Conservation (phyloP, 2,329 filamentous ascomycete species). For the Beauveria varroae region DNA sequence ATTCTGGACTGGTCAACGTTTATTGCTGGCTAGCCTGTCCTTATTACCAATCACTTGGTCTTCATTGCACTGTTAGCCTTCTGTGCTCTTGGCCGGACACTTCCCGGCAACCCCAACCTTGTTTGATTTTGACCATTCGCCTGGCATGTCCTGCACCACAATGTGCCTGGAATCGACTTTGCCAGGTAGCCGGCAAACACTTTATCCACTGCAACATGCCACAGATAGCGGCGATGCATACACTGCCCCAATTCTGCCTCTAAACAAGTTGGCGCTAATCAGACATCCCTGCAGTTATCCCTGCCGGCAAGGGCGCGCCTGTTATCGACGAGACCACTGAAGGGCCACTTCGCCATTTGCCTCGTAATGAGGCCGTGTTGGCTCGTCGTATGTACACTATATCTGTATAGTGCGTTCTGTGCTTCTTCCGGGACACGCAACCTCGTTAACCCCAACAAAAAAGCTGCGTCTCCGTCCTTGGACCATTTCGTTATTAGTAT, state of each 20-base stretch:
- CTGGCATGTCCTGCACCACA: not conserved
- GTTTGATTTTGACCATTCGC: conserved; percentile 1
- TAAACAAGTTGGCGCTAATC: not conserved
- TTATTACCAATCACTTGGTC: not conserved
- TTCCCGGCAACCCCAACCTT: not conserved
- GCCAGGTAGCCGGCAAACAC: not conserved
- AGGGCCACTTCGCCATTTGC: not conserved
- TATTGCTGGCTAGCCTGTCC: not conserved
- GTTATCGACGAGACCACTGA: not conserved
- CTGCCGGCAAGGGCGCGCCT: not conserved
- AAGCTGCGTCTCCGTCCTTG: not conserved
- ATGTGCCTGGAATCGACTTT: not conserved
- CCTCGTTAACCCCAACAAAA: not conserved
- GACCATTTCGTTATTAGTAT: not conserved
- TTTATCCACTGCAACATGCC: not conserved
- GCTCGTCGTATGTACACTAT: not conserved
- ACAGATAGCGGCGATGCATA: not conserved
- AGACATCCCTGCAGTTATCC: not conserved
- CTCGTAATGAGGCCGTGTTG: not conserved
- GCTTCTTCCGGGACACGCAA: not conserved
- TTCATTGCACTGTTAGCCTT: not conserved
- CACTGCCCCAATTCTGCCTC: not conserved
- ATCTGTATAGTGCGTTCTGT: not conserved
- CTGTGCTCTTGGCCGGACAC: not conserved
- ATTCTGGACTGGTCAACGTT: not conserved